phyloP scores from a whole-genome alignment of 345 rosid species.

The Nasturtium officinale region DNA sequence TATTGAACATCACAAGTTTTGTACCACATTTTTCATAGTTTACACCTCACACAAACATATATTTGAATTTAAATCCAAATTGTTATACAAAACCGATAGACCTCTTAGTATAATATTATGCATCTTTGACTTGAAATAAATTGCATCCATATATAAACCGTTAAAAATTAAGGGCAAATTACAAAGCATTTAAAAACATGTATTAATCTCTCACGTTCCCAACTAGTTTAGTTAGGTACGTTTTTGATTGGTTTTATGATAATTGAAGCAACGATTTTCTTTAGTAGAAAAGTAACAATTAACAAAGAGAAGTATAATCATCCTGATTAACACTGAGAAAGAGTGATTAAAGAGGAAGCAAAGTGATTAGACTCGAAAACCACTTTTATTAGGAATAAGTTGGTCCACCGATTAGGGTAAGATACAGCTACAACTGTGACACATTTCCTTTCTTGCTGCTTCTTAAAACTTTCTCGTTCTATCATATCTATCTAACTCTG shows the following conservation, averaged over 20 bases:
- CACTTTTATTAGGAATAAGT: conserved; percentile 32
- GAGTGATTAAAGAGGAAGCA: conserved; percentile 39
- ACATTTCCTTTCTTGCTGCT: conserved; percentile 41
- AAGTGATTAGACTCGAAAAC: conserved; percentile 41
- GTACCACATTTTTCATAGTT: too few relatives aligned
- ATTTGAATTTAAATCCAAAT: too few relatives aligned
- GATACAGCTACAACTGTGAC: conserved; percentile 26
- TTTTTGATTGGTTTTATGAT: neutral
- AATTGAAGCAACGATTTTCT: neutral
- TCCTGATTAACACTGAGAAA: conserved; percentile 26
- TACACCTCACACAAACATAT: too few relatives aligned
- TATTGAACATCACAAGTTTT: neutral
- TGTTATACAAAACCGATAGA: neutral
- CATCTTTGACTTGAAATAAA: neutral
- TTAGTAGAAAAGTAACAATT: conserved; percentile 3
- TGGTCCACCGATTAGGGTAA: conserved; percentile 32
- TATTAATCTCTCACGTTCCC: conserved; percentile 9
- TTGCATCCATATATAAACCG: neutral
- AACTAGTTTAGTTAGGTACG: neutral
- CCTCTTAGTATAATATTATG: neutral
- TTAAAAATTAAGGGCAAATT: neutral
- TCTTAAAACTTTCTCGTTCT: conserved; percentile 8
- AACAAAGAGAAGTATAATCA: conserved; percentile 19
- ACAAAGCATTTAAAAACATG: neutral
- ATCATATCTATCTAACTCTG: conserved; percentile 11